phyloP scores from a whole-genome alignment of 768 basidiomycete species.

The Mycena vitilis region DNA sequence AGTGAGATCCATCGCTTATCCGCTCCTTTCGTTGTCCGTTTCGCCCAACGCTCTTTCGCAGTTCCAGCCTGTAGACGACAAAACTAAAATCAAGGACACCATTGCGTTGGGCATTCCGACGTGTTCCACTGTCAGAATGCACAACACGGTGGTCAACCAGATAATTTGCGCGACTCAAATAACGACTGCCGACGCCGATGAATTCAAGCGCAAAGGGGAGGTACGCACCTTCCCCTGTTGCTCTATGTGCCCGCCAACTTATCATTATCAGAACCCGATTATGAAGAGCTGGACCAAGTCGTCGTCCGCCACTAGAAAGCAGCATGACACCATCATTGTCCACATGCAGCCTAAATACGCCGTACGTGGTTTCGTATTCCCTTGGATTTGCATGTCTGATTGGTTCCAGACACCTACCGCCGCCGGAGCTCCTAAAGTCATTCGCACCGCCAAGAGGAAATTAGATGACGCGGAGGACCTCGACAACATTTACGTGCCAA shows the following conservation, averaged over 20 bases:
- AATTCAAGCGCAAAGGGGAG: not conserved
- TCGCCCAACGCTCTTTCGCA: not conserved
- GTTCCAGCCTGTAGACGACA: constrained; percentile 3
- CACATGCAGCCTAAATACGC: not conserved
- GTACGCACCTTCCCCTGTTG: not conserved
- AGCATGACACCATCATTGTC: not conserved
- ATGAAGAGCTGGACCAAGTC: constrained; percentile 1
- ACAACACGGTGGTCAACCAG: not conserved
- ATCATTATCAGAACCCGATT: not conserved
- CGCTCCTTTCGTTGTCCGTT: not conserved
- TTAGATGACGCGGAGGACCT: not conserved
- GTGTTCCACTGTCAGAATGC: not conserved
- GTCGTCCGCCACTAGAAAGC: not conserved
- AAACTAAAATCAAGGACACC: not conserved
- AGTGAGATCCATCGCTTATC: not conserved
- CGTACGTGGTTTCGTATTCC: not conserved
- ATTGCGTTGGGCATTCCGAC: not conserved
- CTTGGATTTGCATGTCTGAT: not conserved
- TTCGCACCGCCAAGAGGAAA: not conserved
- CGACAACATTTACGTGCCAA: too few relatives aligned
- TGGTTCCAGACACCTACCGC: not conserved
- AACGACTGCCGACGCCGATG: not conserved
- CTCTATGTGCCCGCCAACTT: not conserved
- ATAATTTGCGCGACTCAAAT: not conserved
- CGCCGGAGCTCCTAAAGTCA: not conserved